These are phyloP conservation scores for Hypoxylon sp. DNA, from an alignment of 2,329 filamentous ascomycete genomes.

Conservation along the genomic window DNA sequence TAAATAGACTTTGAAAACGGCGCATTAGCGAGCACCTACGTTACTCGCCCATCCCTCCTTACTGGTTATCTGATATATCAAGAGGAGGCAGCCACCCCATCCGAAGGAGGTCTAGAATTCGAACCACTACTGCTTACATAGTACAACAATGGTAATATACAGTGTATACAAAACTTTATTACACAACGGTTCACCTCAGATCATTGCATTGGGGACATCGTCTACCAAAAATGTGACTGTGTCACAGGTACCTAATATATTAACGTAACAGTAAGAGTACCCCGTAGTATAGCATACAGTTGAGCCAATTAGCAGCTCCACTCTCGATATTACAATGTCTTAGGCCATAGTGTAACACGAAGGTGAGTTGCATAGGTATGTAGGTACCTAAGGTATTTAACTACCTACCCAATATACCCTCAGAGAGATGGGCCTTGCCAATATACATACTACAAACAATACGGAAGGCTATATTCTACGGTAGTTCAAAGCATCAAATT, in stretches of 20 bases:
- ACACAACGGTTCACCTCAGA: not conserved
- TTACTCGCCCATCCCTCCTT: not conserved
- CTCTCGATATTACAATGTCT: not conserved
- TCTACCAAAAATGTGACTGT: not conserved
- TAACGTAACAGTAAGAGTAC: constrained; percentile 3
- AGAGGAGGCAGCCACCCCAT: not conserved
- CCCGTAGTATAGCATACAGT: not conserved
- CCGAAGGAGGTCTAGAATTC: not conserved
- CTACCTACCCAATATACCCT: not conserved
- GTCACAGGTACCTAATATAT: constrained; percentile 4
- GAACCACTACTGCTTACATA: not conserved
- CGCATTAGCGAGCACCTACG: not conserved
- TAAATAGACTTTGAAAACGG: not conserved
- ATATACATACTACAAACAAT: not conserved
- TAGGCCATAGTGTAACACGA: not conserved
- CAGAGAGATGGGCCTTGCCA: not conserved
- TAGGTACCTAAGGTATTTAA: not conserved
- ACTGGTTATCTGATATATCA: not conserved
- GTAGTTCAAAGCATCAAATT: constrained; percentile 9
- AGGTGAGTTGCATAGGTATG: not conserved
- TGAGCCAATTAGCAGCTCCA: not conserved
- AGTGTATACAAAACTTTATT: not conserved
- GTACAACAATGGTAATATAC: not conserved
- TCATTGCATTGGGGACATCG: not conserved
- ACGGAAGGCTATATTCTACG: not conserved